A percentile compares a stretch with the other conserved stretches of the same genome.
Conservation (phyloP, 495 filamentous ascomycete genomes). For the Penicillium daleae region DNA sequence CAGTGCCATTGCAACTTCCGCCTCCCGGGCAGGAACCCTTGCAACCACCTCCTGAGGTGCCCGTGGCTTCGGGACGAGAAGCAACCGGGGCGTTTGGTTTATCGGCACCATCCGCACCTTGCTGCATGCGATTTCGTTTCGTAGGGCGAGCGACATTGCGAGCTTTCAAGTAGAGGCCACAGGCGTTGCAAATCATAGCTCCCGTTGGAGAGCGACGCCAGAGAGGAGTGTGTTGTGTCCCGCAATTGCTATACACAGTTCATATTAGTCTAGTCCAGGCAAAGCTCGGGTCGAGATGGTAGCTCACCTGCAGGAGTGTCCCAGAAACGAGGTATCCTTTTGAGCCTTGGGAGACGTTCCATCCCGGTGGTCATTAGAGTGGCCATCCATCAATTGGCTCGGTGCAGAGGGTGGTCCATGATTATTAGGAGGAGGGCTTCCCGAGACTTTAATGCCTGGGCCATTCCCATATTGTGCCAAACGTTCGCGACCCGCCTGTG, state of each 20-base stretch:
- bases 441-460: slow-evolving; percentile 15
- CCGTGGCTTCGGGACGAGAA: slow-evolving; percentile 17
- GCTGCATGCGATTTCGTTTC: slow-evolving; percentile 69
- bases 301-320: slow-evolving; percentile 61
- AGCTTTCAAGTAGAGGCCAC: slow-evolving; percentile 91
- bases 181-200: slow-evolving; percentile 96
- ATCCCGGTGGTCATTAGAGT: slow-evolving; percentile 22
- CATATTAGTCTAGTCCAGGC: not conserved
- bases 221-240: slow-evolving; percentile 88
- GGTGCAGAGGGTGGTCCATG: slow-evolving; percentile 13
- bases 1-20: slow-evolving; percentile 94
- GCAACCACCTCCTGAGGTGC: slow-evolving; percentile 37
- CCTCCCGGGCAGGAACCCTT: slow-evolving; percentile 94
- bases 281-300: too few species aligned
- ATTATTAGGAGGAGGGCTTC: slow-evolving; percentile 17
- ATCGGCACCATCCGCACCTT: slow-evolving; percentile 37
- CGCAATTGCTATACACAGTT: slow-evolving; percentile 74
- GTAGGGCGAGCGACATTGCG: slow-evolving; percentile 87
- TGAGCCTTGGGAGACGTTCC: slow-evolving; percentile 41
- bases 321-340: slow-evolving; percentile 48
- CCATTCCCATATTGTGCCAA: slow-evolving; percentile 35
- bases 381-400: slow-evolving; percentile 17
- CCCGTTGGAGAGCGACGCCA: slow-evolving; percentile 94
- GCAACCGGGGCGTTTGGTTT: slow-evolving; percentile 16
- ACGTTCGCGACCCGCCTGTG: slow-evolving; percentile 49